Percentiles rank a stretch among this genome's conserved stretches.
Conservation (phyloP, 768 basidiomycete genomes). For the Multifurca ochricompacta region DNA sequence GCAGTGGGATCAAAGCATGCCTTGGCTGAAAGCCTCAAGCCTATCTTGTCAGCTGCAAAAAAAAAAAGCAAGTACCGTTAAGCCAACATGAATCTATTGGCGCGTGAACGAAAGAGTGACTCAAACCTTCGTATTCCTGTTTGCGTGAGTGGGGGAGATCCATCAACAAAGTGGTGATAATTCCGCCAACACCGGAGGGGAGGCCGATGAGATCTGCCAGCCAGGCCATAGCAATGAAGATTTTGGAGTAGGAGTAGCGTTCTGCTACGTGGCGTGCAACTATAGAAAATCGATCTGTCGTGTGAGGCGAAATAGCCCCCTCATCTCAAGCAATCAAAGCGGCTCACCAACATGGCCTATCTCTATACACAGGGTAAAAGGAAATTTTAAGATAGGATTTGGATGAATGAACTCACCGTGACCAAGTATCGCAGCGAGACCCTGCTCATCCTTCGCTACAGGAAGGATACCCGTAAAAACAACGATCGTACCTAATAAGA, state of each 20-base stretch:
- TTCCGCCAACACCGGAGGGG: conserved; percentile 42
- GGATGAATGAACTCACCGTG: conserved; percentile 48
- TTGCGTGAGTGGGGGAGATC: conserved; percentile 78
- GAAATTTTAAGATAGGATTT: background rate
- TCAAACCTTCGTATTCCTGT: conserved; percentile 71
- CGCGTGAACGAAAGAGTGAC: background rate
- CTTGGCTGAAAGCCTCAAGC: conserved; percentile 66
- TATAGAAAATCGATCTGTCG: conserved; percentile 1
- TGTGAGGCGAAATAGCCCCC: conserved; percentile 21
- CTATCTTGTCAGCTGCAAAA: conserved; percentile 72
- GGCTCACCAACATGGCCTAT: conserved; percentile 66
- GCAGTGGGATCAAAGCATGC: conserved; percentile 85
- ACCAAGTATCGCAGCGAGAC: conserved; percentile 74
- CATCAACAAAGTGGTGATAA: conserved; percentile 44
- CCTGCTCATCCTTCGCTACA: conserved; percentile 67
- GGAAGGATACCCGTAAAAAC: conserved; percentile 89
- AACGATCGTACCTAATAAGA: conserved; percentile 56
- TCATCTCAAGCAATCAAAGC: too few species aligned
- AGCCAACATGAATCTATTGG: background rate
- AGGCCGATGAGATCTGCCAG: conserved; percentile 46
- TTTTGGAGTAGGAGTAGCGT: conserved; percentile 34
- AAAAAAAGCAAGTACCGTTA: background rate
- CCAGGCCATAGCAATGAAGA: conserved; percentile 36
- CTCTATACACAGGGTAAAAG: conserved; percentile 37
- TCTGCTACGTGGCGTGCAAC: conserved; percentile 55